These are phyloP conservation scores for Arthromyces matolae DNA, from an alignment of 768 basidiomycete genomes.

Conservation along the genomic window DNA sequence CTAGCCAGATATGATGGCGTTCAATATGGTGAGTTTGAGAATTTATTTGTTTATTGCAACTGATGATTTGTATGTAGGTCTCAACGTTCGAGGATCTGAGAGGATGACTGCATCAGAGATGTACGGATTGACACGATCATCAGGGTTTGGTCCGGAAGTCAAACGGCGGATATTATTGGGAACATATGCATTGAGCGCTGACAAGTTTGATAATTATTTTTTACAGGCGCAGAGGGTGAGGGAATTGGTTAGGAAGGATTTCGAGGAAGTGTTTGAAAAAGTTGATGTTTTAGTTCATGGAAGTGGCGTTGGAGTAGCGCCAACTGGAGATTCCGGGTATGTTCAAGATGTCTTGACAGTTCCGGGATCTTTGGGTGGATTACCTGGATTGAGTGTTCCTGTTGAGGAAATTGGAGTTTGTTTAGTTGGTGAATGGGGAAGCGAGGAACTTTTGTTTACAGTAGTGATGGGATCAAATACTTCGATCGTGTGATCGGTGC, in stretches of 20 bases:
- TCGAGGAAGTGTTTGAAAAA: slow-evolving; percentile 61
- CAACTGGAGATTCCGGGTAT: slow-evolving; percentile 68
- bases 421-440: slow-evolving; percentile 86
- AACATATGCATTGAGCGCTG: slow-evolving; percentile 87
- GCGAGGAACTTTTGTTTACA: slow-evolving; percentile 53
- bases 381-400: slow-evolving; percentile 81
- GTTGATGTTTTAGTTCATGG: slow-evolving; percentile 87
- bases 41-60: not conserved
- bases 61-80: slow-evolving; percentile 33
- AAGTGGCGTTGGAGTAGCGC: slow-evolving; percentile 84
- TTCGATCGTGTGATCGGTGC: slow-evolving; percentile 25
- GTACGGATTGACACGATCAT: slow-evolving; percentile 65
- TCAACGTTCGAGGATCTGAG: slow-evolving; percentile 42
- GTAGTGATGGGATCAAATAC: slow-evolving; percentile 44
- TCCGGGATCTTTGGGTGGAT: slow-evolving; percentile 85
- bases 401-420: slow-evolving; percentile 61
- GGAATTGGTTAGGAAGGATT: slow-evolving; percentile 66
- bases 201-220: slow-evolving; percentile 97
- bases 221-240: slow-evolving; percentile 87
- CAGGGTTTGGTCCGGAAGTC: slow-evolving; percentile 81
- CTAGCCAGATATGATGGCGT: slow-evolving; percentile 88
- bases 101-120: slow-evolving; percentile 42
- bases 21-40: slow-evolving; percentile 57
- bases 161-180: slow-evolving; percentile 84
- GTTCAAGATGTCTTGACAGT: slow-evolving; percentile 91